Evolutionary conservation across 2,329 filamentous ascomycete genomes (phyloP), one percentile per base, ranked within the genome.

Genomic region (Calonectria pseudoturangicola): DNA sequence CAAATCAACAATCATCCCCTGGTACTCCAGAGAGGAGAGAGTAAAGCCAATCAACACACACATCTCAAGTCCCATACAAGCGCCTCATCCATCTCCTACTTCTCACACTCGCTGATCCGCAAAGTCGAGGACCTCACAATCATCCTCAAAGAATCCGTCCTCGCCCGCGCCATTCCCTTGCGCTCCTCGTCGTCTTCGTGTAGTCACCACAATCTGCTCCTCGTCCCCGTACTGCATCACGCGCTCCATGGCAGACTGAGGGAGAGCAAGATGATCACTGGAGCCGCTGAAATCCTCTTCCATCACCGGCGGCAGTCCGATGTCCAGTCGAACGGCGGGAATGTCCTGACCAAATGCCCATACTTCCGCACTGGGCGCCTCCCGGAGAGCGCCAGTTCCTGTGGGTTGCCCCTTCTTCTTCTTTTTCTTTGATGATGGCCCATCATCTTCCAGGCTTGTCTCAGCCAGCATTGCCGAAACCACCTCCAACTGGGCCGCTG

Each of bases 121-220:
- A 89, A 97, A 97, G 85, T 98, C 95, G 74, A 98, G 89, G 70
- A 98, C 94, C 82, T 98, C 95, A 77, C 94, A 97, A 81, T 97
- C 95, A 82, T 98, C 95, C 84, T 98, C 95, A 79, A 98, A 98
- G 83, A 98, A 97, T 2, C 93, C 93, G 68, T 93, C 92, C 70
- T 94, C 93, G 54, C 92, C 92, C 47, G 84, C 81, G 36, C 87
- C 86, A 18, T 85, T 83, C 45, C 85, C 82, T 66, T 89, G 87
- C 64, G 87, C 88, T 47, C 87, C 86, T 48, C 89, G 91, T 72
- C 94, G 91, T 66, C 94, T 89, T 73, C 95, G 89, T 2, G 95
- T 96, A 18, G 94, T 97, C 21, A 96, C 92, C 51, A 97, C 93
- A 73, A 97, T 93, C 83, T 96, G 92, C 84, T 95, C 93, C 64